Conservation (phyloP, 2,329 filamentous ascomycete genomes). For the Fusarium sp. region DNA sequence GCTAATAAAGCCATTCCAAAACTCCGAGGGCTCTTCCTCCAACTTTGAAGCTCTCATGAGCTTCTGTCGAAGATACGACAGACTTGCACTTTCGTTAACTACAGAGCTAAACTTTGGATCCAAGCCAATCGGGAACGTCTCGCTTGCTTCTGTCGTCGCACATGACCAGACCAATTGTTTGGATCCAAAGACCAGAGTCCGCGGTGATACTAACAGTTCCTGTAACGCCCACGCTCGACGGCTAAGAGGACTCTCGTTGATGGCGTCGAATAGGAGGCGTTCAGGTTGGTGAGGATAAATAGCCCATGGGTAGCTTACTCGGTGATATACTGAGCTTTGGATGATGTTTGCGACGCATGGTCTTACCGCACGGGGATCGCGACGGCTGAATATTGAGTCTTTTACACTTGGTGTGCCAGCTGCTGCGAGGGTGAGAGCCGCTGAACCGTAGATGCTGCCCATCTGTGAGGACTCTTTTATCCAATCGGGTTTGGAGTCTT, state of each 20-base stretch:
- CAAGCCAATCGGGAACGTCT: background rate
- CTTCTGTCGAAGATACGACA: background rate
- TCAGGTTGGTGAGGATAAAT: background rate
- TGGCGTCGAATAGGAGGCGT: background rate
- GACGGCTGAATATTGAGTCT: background rate
- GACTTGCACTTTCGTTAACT: background rate
- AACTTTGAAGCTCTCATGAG: background rate
- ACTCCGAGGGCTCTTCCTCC: background rate
- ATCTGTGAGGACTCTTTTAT: background rate
- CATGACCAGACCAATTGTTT: conserved; percentile 8
- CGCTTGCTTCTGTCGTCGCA: background rate
- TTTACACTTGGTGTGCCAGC: background rate
- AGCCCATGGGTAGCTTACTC: conserved; percentile 1
- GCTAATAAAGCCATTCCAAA: background rate
- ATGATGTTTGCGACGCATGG: background rate
- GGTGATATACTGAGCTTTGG: background rate
- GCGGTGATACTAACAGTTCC: background rate
- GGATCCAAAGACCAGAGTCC: background rate
- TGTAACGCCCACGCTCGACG: background rate
- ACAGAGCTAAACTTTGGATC: background rate
- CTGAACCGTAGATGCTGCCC: background rate
- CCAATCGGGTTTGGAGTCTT: background rate
- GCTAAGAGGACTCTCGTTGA: background rate
- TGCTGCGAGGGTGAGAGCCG: background rate
- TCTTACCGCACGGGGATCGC: background rate